Evolutionary conservation across 345 rosid genomes (phyloP).

Genomic region (Salix caprea): DNA sequence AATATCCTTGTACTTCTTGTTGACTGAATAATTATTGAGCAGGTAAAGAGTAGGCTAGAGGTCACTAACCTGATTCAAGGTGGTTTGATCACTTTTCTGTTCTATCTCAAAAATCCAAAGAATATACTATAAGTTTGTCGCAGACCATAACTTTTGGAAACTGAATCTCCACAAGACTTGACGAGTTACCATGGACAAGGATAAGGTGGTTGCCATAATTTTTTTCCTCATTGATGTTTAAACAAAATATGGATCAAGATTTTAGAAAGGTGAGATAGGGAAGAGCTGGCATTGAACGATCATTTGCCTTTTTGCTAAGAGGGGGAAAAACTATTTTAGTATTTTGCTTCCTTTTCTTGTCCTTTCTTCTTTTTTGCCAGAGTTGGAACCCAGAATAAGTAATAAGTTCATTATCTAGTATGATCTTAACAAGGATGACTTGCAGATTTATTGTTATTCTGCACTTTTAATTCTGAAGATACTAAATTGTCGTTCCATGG

Average conservation of each 20-base stretch:
- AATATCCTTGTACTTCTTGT: not conserved
- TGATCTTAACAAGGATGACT: not conserved
- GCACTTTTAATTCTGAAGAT: not conserved
- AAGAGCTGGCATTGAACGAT: not conserved
- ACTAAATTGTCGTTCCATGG: slow-evolving; percentile 4
- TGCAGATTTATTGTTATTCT: not conserved
- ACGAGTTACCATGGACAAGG: not conserved
- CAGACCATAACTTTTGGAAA: not conserved
- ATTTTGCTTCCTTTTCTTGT: not conserved
- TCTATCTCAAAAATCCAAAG: no score
- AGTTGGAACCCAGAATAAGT: not conserved
- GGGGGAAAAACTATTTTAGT: not conserved
- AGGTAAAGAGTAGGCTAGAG: not conserved
- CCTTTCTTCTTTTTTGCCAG: not conserved
- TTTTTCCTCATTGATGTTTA: not conserved
- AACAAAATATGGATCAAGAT: not conserved
- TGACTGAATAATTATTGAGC: not conserved
- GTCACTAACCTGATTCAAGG: not conserved
- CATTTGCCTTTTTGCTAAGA: not conserved
- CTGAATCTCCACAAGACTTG: not conserved
- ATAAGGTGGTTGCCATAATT: not conserved
- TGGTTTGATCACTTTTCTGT: not conserved
- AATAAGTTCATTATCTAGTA: not conserved
- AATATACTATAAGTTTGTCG: not conserved
- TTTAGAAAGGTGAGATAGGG: not conserved